These are phyloP conservation scores for Pyrus hybrid DNA, from an alignment of 331 rosid genomes.

Conservation along the genomic window DNA sequence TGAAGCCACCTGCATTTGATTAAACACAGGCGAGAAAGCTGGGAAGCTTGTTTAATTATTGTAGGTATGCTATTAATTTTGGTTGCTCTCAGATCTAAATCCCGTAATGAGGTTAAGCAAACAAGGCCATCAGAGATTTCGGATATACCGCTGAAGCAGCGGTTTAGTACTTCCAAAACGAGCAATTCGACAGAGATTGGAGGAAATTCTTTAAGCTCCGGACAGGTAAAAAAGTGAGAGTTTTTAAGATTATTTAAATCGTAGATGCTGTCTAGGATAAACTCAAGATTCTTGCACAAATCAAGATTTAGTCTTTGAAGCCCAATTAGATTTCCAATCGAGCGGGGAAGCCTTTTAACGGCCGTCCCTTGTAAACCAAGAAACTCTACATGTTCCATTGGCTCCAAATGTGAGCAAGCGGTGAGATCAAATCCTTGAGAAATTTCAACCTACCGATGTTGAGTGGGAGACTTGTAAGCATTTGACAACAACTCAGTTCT, in stretches of 20 bases:
- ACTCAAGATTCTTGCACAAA: not conserved
- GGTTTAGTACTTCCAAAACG: slow-evolving; percentile 8
- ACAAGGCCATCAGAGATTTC: slow-evolving; percentile 20
- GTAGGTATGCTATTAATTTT: slow-evolving; percentile 13
- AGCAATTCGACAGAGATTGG: not conserved
- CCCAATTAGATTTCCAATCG: too few species aligned
- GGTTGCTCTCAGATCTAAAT: slow-evolving; percentile 18
- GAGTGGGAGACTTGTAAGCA: too few species aligned
- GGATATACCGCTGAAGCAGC: not conserved
- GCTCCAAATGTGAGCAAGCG: too few species aligned
- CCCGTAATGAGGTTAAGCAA: slow-evolving; percentile 11
- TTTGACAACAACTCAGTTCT: too few species aligned
- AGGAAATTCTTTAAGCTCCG: slow-evolving; percentile 2
- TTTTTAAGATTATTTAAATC: not conserved
- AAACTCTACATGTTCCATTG: too few species aligned
- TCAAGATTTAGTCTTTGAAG: too few species aligned
- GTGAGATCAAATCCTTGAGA: too few species aligned
- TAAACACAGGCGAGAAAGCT: slow-evolving; percentile 15
- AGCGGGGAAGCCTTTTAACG: too few species aligned
- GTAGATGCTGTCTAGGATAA: not conserved
- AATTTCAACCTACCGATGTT: too few species aligned
- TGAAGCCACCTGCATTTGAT: slow-evolving; percentile 21
- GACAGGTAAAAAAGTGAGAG: slow-evolving; percentile 15
- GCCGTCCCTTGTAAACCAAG: too few species aligned
- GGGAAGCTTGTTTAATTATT: slow-evolving; percentile 19